Percentiles rank a stretch among this genome's conserved stretches.
phyloP scores from a whole-genome alignment of 805 yeast genomes.

The Saccharomyces mikatae region DNA sequence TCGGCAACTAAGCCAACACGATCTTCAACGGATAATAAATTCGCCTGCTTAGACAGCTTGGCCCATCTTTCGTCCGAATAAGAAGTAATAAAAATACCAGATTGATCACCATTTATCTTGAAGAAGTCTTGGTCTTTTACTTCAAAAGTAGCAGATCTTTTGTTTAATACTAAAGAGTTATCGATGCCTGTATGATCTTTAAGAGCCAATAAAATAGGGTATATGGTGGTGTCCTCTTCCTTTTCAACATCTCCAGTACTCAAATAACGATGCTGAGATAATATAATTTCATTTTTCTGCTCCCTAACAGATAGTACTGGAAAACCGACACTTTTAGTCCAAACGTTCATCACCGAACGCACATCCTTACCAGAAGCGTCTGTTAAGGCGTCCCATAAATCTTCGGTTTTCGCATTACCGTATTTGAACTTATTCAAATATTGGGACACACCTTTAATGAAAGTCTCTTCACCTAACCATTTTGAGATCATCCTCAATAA shows the following conservation, averaged over 20 bases:
- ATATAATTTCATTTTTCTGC: conserved; percentile 38
- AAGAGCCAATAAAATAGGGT: conserved; percentile 58
- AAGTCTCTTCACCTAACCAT: conserved; percentile 58
- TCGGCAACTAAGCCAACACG: conserved; percentile 76
- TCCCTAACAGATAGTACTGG: conserved; percentile 54
- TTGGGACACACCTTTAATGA: conserved; percentile 63
- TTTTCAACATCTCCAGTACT: conserved; percentile 69
- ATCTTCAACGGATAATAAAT: conserved; percentile 63
- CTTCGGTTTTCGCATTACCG: conserved; percentile 66
- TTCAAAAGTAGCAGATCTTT: conserved; percentile 39
- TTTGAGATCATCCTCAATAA: conserved; percentile 68
- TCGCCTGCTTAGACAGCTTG: conserved; percentile 50
- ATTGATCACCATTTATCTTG: conserved; percentile 65
- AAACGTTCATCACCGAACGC: conserved; percentile 49
- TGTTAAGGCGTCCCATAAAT: conserved; percentile 61
- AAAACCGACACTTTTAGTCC: conserved; percentile 70
- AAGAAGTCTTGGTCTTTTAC: conserved; percentile 42
- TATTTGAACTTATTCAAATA: conserved; percentile 58
- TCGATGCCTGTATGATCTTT: conserved; percentile 54
- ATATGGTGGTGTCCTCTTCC: conserved; percentile 60
- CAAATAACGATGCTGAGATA: conserved; percentile 65
- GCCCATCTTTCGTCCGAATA: conserved; percentile 62
- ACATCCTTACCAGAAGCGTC: conserved; percentile 59
- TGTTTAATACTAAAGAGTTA: conserved; percentile 47
- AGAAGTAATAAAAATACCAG: conserved; percentile 67